Evolutionary conservation across 768 basidiomycete species (phyloP).

Genomic region (Ramaria sp.): DNA sequence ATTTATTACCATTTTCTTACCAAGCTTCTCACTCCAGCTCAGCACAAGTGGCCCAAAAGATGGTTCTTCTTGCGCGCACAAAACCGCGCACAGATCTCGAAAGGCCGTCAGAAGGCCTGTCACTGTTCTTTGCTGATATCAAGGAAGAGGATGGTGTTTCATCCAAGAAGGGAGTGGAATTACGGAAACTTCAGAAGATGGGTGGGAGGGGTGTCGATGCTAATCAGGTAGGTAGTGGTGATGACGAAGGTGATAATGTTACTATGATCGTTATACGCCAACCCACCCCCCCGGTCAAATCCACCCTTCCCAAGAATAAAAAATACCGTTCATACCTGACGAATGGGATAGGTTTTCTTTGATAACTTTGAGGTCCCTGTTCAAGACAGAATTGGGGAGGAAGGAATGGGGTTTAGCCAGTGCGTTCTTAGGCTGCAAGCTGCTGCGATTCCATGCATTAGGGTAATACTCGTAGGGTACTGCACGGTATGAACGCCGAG

Average conservation of each 20-base stretch:
- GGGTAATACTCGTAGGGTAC: constrained; percentile 7
- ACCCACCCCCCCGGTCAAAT: too few species aligned
- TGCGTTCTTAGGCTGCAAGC: neutral
- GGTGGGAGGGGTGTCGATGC: constrained; percentile 15
- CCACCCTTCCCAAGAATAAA: too few species aligned
- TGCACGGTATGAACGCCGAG: constrained; percentile 19
- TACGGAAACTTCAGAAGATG: constrained; percentile 13
- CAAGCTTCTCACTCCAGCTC: neutral
- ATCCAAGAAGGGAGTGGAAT: neutral
- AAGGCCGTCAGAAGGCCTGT: constrained; percentile 10
- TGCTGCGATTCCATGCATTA: neutral
- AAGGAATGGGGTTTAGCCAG: constrained; percentile 16
- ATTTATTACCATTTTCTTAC: neutral
- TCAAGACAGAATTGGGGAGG: constrained; percentile 11
- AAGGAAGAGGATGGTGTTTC: constrained; percentile 6
- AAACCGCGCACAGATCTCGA: neutral
- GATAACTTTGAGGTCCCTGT: constrained; percentile 10
- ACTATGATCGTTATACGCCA: too few species aligned
- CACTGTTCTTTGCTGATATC: constrained; percentile 12
- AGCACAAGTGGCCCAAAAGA: constrained; percentile 12
- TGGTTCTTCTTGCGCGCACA: constrained; percentile 14
- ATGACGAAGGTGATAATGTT: neutral
- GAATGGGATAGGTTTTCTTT: constrained; percentile 10
- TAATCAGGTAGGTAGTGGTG: constrained; percentile 8
- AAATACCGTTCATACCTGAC: neutral